Conservation (phyloP, 2,329 filamentous ascomycete species). For the Aspergillus brunneoviolaceus region DNA sequence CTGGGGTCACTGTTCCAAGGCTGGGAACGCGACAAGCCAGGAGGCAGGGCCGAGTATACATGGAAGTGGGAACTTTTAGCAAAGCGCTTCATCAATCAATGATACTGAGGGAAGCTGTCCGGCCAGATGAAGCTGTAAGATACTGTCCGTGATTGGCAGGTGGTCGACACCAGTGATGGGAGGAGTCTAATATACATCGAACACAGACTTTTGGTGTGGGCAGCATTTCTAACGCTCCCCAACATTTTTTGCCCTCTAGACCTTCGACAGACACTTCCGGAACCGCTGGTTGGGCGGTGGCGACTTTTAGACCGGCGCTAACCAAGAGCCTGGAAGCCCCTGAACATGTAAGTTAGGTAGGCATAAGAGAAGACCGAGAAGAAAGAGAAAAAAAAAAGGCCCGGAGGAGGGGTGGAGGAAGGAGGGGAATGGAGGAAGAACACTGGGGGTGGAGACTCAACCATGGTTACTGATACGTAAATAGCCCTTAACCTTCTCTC, state of each 20-base stretch:
- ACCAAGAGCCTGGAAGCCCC: constrained; percentile 5
- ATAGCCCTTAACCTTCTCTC: background rate
- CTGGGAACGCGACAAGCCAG: background rate
- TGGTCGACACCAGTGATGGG: background rate
- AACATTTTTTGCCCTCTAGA: constrained; percentile 6
- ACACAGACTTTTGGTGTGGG: background rate
- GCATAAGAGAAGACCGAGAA: background rate
- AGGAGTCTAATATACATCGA: background rate
- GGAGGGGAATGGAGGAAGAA: background rate
- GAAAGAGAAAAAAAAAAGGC: background rate
- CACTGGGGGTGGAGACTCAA: constrained; percentile 5
- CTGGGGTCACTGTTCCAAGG: background rate
- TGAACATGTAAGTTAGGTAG: background rate
- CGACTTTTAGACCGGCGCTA: constrained; percentile 7
- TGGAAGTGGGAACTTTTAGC: background rate
- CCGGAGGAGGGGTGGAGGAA: background rate
- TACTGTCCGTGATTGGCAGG: background rate
- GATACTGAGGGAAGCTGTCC: background rate
- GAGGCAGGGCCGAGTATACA: background rate
- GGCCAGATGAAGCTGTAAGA: background rate
- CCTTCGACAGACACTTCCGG: constrained; percentile 2
- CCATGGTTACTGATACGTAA: constrained; percentile 4
- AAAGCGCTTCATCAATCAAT: background rate
- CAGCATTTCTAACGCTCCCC: background rate
- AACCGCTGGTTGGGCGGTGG: constrained; percentile 7